Evolutionary conservation across 192 early-diverging fungal species (phyloP).

Genomic region (Backusella luteola): DNA sequence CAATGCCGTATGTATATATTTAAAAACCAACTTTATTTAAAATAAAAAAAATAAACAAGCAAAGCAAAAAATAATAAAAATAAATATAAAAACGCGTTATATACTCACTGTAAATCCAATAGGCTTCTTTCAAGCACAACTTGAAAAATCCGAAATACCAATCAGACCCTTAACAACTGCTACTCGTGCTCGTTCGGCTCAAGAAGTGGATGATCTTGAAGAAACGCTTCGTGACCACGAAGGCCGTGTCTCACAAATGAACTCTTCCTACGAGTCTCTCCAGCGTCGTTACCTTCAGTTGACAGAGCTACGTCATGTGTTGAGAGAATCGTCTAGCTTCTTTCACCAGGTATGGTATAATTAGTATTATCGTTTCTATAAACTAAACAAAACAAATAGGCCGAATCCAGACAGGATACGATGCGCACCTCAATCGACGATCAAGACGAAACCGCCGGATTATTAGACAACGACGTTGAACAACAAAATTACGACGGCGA

Average conservation of each 20-base stretch:
- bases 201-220: conserved; percentile 94
- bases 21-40: neutral
- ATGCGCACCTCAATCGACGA: conserved; percentile 50
- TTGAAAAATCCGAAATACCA: conserved; percentile 74
- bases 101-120: neutral
- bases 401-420: conserved; percentile 2
- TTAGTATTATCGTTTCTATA: too few species aligned
- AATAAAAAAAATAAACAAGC: neutral
- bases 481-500: conserved; percentile 24
- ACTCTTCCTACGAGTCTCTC: conserved; percentile 79
- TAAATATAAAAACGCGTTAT: neutral
- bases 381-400: conserved; percentile 13
- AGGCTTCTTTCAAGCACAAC: conserved; percentile 83
- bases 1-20: conserved; percentile 72
- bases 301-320: conserved; percentile 85
- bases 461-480: conserved; percentile 59
- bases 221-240: conserved; percentile 80
- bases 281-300: conserved; percentile 88
- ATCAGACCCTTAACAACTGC: conserved; percentile 46
- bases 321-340: conserved; percentile 84
- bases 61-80: neutral
- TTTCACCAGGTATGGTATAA: conserved; percentile 61
- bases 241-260: conserved; percentile 80
- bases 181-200: conserved; percentile 70
- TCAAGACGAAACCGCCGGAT: conserved; percentile 48